These are phyloP conservation scores for Sclerotinia trifoliorum DNA, from an alignment of 2,329 filamentous ascomycete species.

Conservation along the genomic window DNA sequence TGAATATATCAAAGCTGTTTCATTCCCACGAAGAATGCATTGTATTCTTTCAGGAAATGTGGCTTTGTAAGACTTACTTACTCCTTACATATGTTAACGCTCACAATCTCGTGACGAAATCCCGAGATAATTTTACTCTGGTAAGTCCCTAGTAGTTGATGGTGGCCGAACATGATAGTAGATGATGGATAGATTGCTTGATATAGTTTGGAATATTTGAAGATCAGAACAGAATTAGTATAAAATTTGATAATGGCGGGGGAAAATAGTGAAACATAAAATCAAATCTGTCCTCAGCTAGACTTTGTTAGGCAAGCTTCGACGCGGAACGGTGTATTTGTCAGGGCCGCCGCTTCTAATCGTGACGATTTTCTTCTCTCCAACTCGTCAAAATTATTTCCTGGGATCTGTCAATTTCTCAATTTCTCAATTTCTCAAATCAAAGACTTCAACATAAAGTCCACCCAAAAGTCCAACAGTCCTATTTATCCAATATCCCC, in stretches of 20 bases:
- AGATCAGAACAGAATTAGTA: background rate
- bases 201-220: background rate
- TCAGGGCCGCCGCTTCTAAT: conserved; percentile 21
- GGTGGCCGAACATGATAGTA: too few species aligned
- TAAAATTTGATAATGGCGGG: background rate
- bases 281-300: conserved; percentile 23
- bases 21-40: too few species aligned
- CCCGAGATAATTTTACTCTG: too few species aligned
- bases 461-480: background rate
- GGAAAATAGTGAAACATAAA: conserved; percentile 10
- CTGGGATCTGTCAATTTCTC: conserved; percentile 8
- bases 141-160: too few species aligned
- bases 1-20: background rate
- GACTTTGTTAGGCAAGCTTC: conserved; percentile 7
- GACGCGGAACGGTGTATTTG: background rate
- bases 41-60: too few species aligned
- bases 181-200: background rate
- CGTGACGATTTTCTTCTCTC: conserved; percentile 18
- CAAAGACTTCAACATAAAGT: background rate
- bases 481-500: background rate
- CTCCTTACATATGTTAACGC: background rate
- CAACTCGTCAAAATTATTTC: conserved; percentile 1
- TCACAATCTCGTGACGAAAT: background rate
- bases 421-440: conserved; percentile 16
- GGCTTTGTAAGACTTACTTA: background rate